Evolutionary conservation across 2,329 filamentous ascomycete genomes (phyloP).

Genomic region (Penicillium digitatum): DNA sequence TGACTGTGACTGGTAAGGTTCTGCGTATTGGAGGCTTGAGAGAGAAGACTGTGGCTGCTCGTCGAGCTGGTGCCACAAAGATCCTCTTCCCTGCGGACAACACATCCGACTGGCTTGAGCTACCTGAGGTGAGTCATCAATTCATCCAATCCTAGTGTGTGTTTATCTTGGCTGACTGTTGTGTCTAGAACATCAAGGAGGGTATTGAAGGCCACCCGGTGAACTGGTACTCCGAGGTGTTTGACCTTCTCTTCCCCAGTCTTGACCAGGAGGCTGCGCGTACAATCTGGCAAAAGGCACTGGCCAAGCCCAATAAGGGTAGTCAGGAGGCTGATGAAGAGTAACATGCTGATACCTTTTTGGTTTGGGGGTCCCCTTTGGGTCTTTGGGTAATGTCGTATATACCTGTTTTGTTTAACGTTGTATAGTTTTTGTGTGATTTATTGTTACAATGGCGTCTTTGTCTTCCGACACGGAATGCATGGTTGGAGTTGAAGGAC

Average conservation of each 20-base stretch:
- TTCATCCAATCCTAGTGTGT: neutral
- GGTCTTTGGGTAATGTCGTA: conserved; percentile 7
- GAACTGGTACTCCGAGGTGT: conserved; percentile 91
- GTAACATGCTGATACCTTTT: conserved; percentile 16
- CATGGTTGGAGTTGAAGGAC: conserved; percentile 33
- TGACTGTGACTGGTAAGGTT: conserved; percentile 96
- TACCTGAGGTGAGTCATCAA: conserved; percentile 74
- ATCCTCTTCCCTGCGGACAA: conserved; percentile 96
- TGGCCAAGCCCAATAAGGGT: conserved; percentile 53
- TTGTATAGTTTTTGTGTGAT: conserved; percentile 18
- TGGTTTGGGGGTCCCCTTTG: conserved; percentile 7
- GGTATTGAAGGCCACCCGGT: conserved; percentile 89
- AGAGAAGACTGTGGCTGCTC: conserved; percentile 95
- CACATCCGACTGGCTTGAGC: conserved; percentile 92
- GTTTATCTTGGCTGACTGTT: conserved; percentile 18
- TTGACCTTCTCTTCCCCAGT: conserved; percentile 81
- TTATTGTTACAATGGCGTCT: conserved; percentile 33
- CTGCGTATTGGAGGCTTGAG: conserved; percentile 87
- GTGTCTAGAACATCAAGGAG: conserved; percentile 86
- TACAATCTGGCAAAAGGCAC: conserved; percentile 63
- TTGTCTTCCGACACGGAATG: conserved; percentile 26
- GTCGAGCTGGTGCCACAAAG: conserved; percentile 84
- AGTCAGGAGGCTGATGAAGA: conserved; percentile 27
- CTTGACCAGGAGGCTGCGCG: conserved; percentile 71
- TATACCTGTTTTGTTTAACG: conserved; percentile 13